Base-by-base conservation (phyloP, 352 stramenopile genomes). In the Globisporangium splendens region DNA sequence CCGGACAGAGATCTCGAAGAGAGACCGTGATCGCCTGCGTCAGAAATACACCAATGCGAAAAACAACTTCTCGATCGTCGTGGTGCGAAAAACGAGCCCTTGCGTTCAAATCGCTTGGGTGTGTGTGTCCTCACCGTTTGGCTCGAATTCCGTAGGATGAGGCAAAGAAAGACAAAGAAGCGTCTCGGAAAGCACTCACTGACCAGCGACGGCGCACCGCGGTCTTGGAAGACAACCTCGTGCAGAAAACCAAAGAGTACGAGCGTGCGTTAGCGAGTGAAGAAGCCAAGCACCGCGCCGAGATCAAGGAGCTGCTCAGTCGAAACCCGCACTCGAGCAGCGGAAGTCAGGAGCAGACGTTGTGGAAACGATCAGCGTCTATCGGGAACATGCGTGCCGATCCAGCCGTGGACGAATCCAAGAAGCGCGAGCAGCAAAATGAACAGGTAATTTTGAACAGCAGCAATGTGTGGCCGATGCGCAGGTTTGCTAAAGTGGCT, bases 1-100 rank as follows among this genome's bases (percentile, higher is more conserved):
- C 8, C 53, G 11, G 6, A 39, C 56, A 73, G 77, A 87, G 33
- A 69, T 83, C 22, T 73, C 79, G n/a, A 65, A 77, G 24, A 73
- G 63, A 46, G 83, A 92, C 33, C 70, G 77, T 24, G 77, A 95
- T 54, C 74, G 86, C 31, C 63, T 95, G 50, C 77, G 77, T 13
- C 69, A 84, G 38, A 95, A 95, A 46, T 91, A 90, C 59, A 56
- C 78, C 14, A 92, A 91, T 48, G 85, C 81, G 21, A 95, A 95
- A 68, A 85, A 61, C 47, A 89, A 89, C 54, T 88, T 95, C 31
- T 77, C 70, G 2, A 65, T 82, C 11, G 73, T 91, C 14, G 78
- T 89, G 63, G 79, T 90, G 51, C 49, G 71, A 10, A 10, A 35
- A 35, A 6, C 28, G 28, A 35, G 28, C 28, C 3, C 61, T 12